A percentile compares a stretch with the other conserved stretches of the same genome.
Conservation (phyloP, 345 rosid genomes). For the Salix koriyanagi region DNA sequence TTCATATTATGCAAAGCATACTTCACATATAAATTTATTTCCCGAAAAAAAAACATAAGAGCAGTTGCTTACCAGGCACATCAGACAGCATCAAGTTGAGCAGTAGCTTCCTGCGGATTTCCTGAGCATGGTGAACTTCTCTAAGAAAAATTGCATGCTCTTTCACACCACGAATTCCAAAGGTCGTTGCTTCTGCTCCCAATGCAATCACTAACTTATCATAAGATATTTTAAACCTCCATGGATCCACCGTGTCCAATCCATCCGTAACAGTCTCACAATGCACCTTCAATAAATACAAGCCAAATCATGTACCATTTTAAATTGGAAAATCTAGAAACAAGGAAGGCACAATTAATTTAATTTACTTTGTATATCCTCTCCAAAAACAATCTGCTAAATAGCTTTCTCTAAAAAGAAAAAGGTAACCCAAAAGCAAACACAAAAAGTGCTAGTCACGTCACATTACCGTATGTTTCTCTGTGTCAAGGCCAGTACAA, state of each 20-base stretch:
- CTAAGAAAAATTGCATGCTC: constrained; percentile 80
- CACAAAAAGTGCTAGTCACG: not conserved
- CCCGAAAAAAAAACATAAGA: not conserved
- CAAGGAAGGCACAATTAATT: too few relatives aligned
- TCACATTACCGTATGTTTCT: constrained; percentile 45
- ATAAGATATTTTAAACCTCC: constrained; percentile 74
- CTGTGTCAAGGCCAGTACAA: constrained; percentile 54
- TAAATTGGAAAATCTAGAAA: not conserved
- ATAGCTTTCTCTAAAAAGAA: too few relatives aligned
- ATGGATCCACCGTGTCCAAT: constrained; percentile 41
- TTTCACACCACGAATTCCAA: constrained; percentile 72
- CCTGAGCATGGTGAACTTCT: constrained; percentile 94
- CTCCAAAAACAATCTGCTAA: too few relatives aligned
- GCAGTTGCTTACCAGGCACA: constrained; percentile 53
- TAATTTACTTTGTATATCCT: not conserved
- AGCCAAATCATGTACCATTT: not conserved
- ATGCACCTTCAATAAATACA: constrained; percentile 45
- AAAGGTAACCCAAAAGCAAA: not conserved
- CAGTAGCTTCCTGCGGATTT: constrained; percentile 82
- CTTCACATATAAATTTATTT: not conserved
- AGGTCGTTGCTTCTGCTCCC: constrained; percentile 83
- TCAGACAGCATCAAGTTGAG: constrained; percentile 94
- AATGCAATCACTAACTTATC: constrained; percentile 82
- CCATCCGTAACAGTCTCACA: constrained; percentile 83
- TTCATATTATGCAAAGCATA: not conserved